Conservation (phyloP, 2,329 filamentous ascomycete genomes). For the Plectosphaerella sp. region DNA sequence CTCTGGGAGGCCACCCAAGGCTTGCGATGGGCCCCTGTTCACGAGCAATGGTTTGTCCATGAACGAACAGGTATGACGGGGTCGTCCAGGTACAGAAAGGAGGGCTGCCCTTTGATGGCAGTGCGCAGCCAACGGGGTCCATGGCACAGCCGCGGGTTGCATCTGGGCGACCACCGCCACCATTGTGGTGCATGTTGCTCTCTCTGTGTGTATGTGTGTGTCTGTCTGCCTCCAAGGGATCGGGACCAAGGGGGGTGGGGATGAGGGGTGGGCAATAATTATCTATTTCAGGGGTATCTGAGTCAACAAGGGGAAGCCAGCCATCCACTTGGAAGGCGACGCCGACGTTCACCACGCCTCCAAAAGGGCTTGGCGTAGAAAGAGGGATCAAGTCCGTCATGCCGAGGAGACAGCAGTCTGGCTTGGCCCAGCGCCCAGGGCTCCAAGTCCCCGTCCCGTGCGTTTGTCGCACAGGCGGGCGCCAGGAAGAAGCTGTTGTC, state of each 20-base stretch:
- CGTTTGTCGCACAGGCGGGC: not conserved
- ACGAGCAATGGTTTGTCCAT: constrained; percentile 1
- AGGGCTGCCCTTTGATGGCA: no score
- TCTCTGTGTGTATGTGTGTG: not conserved
- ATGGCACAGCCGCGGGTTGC: not conserved
- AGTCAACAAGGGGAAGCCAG: not conserved
- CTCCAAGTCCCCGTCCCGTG: not conserved
- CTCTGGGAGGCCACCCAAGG: not conserved
- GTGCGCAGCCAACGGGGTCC: not conserved
- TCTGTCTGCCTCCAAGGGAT: not conserved
- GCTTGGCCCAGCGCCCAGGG: not conserved
- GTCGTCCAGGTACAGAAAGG: no score
- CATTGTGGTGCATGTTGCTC: not conserved
- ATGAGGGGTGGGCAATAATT: not conserved
- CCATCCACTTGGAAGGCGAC: not conserved
- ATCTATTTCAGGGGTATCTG: not conserved
- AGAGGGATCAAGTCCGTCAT: no score
- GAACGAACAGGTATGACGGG: not conserved
- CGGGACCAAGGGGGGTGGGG: not conserved
- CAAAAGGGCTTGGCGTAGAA: no score
- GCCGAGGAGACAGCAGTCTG: no score
- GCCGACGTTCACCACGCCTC: not conserved
- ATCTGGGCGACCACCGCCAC: not conserved
- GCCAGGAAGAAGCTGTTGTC: constrained; percentile 3
- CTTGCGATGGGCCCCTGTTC: not conserved